Evolutionary conservation across 129 eudicot species (phyloP).

Genomic region (Ambrosia artemisiifolia): DNA sequence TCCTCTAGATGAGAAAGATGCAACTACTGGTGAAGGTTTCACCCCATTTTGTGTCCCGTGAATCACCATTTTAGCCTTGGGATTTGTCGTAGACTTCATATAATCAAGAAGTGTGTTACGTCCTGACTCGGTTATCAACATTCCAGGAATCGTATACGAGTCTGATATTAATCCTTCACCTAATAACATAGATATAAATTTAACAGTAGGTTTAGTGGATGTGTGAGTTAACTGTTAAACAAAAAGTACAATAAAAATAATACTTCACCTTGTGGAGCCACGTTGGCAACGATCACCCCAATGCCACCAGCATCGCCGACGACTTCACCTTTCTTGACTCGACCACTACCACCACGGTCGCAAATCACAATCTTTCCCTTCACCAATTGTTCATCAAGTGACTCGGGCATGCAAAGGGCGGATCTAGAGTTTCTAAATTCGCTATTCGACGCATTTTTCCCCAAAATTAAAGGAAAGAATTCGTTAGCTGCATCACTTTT

Average conservation of each 20-base stretch:
- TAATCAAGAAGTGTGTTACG: constrained; percentile 32
- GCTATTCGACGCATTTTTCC: constrained; percentile 42
- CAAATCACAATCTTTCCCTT: constrained; percentile 75
- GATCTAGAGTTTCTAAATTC: constrained; percentile 13
- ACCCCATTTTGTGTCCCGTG: constrained; percentile 53
- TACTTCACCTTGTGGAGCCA: constrained; percentile 60
- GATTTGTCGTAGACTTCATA: constrained; percentile 29
- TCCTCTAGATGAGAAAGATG: constrained; percentile 74
- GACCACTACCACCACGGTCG: constrained; percentile 46
- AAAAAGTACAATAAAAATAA: constrained; percentile 2
- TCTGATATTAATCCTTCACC: constrained; percentile 75
- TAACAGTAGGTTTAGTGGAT: too few relatives aligned
- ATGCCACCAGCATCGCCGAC: constrained; percentile 64
- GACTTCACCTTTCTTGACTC: constrained; percentile 54
- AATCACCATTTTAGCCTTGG: constrained; percentile 49
- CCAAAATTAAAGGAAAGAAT: constrained; percentile 49
- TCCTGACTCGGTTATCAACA: constrained; percentile 50
- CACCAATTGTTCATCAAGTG: constrained; percentile 43
- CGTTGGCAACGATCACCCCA: constrained; percentile 67
- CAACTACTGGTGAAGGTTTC: constrained; percentile 73
- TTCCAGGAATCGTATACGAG: constrained; percentile 61
- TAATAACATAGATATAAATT: not conserved
- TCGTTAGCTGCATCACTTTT: not conserved
- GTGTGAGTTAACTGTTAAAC: too few relatives aligned
- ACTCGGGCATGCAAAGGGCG: constrained; percentile 44